phyloP scores from a whole-genome alignment of 2,329 filamentous ascomycete genomes.

The Penicillium fuscoglaucum region DNA sequence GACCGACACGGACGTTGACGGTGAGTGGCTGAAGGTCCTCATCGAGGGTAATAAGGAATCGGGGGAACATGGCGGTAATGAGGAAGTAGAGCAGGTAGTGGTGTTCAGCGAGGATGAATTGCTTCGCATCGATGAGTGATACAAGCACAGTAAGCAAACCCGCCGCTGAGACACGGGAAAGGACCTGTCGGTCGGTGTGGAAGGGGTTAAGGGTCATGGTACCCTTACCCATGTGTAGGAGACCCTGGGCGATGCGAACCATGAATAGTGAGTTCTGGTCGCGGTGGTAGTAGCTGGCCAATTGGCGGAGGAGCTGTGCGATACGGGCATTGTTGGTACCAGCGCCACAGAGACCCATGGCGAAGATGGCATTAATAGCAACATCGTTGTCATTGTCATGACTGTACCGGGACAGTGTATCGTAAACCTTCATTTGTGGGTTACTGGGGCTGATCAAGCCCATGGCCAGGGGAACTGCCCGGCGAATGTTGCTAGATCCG shows the following conservation, averaged over 20 bases:
- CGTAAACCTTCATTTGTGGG: slow-evolving; percentile 99
- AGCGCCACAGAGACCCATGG: slow-evolving; percentile 94
- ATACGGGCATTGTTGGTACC: slow-evolving; percentile 97
- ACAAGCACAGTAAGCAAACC: slow-evolving; percentile 88
- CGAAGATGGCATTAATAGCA: slow-evolving; percentile 97
- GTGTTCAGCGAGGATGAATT: slow-evolving; percentile 68
- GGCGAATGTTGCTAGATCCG: slow-evolving; percentile 93
- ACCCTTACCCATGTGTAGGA: slow-evolving; percentile 98
- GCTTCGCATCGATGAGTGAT: slow-evolving; percentile 92
- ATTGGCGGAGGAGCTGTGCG: slow-evolving; percentile 87
- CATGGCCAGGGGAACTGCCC: slow-evolving; percentile 94
- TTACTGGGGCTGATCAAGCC: slow-evolving; percentile 96
- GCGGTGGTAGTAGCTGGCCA: slow-evolving; percentile 97
- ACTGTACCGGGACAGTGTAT: slow-evolving; percentile 93
- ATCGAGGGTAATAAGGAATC: slow-evolving; percentile 94
- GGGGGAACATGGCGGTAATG: slow-evolving; percentile 92
- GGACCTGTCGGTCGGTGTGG: slow-evolving; percentile 95
- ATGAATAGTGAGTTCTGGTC: slow-evolving; percentile 97
- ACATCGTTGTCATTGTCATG: slow-evolving; percentile 99
- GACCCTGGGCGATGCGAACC: slow-evolving; percentile 96
- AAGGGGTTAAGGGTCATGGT: slow-evolving; percentile 96
- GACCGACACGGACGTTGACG: slow-evolving; percentile 94
- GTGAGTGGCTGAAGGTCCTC: slow-evolving; percentile 91
- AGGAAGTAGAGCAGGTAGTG: slow-evolving; percentile 98
- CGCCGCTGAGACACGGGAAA: slow-evolving; percentile 86